Conservation (phyloP, 2,329 filamentous ascomycete genomes). For the Clarireedia sp. region DNA sequence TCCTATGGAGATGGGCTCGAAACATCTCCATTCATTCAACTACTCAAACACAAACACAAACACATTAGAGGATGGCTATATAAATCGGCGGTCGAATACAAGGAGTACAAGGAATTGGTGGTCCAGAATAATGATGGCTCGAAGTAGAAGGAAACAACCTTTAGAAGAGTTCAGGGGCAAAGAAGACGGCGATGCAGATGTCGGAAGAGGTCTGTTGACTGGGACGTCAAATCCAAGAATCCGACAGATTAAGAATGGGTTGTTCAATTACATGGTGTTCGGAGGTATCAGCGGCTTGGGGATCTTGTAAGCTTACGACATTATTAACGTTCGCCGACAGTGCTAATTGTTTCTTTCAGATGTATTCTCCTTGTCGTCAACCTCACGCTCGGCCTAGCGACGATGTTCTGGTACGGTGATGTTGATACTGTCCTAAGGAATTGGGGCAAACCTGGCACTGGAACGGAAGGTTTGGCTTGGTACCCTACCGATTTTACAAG, state of each 20-base stretch:
- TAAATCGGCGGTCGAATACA: conserved; percentile 2
- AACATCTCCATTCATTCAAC: conserved; percentile 1
- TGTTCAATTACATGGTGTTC: conserved; percentile 29
- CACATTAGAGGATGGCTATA: conserved; percentile 13
- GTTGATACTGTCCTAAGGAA: conserved; percentile 27
- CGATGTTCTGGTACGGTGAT: conserved; percentile 25
- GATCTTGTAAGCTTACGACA: conserved; percentile 29
- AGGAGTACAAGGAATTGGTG: conserved; percentile 9
- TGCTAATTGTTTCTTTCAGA: conserved; percentile 16
- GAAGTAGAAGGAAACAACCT: conserved; percentile 1
- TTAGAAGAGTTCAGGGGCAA: background rate
- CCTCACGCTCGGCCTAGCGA: conserved; percentile 28
- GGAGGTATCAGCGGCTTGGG: conserved; percentile 31
- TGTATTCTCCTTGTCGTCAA: conserved; percentile 30
- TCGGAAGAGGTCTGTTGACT: conserved; percentile 9
- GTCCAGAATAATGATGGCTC: background rate
- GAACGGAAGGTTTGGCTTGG: conserved; percentile 34
- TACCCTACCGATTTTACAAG: conserved; percentile 45
- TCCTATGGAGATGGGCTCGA: background rate
- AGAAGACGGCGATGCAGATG: background rate
- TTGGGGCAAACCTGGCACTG: conserved; percentile 34
- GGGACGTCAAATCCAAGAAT: conserved; percentile 2
- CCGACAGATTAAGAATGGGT: conserved; percentile 14
- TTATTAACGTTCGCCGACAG: too few species aligned
- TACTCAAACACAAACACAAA: conserved; percentile 12